Base-by-base conservation (phyloP, 352 stramenopile genomes). In the Globisporangium rhizosaccharum region DNA sequence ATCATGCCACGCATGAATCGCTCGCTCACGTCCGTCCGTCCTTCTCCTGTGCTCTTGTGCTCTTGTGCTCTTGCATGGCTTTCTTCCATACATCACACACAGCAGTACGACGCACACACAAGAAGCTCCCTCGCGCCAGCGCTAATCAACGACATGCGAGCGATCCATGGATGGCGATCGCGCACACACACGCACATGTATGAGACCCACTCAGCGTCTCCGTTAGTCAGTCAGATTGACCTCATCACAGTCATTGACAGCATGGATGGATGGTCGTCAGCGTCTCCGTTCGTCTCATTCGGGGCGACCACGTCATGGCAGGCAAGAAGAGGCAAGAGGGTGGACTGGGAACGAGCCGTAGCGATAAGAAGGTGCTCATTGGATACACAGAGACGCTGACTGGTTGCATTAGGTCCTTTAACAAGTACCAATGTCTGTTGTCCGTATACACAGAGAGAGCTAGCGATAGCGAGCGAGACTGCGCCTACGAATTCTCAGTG, bases 401-500 rank as follows among this genome's bases (percentile, higher is more conserved):
- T 8, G 41, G 14, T n/a, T 8, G 15, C 15, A 6, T 46, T 46
- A 14, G 15, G 14, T 39, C 33, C 33, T 39, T 12, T 1, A 7
- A 39, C 33, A 39, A 39, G 33, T 12, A 11, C 7, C 33, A 39
- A 4, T 39, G 33, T 39, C 33, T 11, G 7, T 39, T 12, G 33
- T 39, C 7, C 33, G 3, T 39, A 12, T 39, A 46, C 41, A n/a
- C 14, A 17, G 14, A 11, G 15, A 20, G 41, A 46, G 18, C 7
- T 45, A 23, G 39, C 12, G 9, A 17, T 18, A 45, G 39, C 39
- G 33, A 39, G 33, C 3, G 39, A 18, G 39, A 14, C 12, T 44
- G 39, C 39, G 20, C 17, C 50, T 65, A 59, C 46, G 51, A 88
- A 42, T 75, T 79, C 59, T 89, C 79, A 2, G 76, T 76, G 59